Evolutionary conservation across 2,329 filamentous ascomycete genomes (phyloP), one percentile per base, ranked within the genome.

Genomic region (Phialophora chinensis): DNA sequence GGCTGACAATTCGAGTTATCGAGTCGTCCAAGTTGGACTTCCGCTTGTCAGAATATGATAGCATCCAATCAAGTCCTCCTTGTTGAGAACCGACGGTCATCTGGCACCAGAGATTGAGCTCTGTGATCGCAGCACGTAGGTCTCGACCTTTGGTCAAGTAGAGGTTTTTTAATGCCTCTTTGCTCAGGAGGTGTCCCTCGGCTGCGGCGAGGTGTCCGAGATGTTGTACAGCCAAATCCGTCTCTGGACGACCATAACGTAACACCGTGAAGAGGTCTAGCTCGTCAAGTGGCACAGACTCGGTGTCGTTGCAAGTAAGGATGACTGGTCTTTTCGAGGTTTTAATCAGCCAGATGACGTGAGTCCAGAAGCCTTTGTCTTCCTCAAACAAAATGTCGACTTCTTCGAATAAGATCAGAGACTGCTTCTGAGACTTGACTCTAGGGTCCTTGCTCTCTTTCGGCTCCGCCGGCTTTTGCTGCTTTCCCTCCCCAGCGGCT

Each of bases 101-200:
- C 76, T 99, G 95, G 76, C 96, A 99, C 94, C 94, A 99, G 75
- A 96, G 95, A 75, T 96, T 90, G 31, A 99, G 84, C 68, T 98
- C 93, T 63, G 86, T 88, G 57, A 99, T 87, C 1, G 90, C 89
- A 25, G 90, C 92, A 62, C 95, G 88, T 12, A 99, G 80, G 75
- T 99, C 95, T 31, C 84, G 79, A 1, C 84, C 77, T 61, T 91
- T 90, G 14, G 87, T 87, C 61, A 85, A 82, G 74, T 93, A 97
- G 2, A 99, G 83, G 6, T 86, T 81, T 60, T 85, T 82, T 0
- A 96, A 84, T 0, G 91, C 87, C 29, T 86, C 77, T 49, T 92
- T 86, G 47, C 84, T 79, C 12, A 99, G 80, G 0, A 91, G 80
- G 77, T 99, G 95, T 0, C 95, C 95, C 79, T 99, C 95, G 65